Percentiles rank a stretch among this genome's conserved stretches.
Evolutionary conservation across 2,329 filamentous ascomycete genomes (phyloP).

Genomic region (Fusarium chuoi): DNA sequence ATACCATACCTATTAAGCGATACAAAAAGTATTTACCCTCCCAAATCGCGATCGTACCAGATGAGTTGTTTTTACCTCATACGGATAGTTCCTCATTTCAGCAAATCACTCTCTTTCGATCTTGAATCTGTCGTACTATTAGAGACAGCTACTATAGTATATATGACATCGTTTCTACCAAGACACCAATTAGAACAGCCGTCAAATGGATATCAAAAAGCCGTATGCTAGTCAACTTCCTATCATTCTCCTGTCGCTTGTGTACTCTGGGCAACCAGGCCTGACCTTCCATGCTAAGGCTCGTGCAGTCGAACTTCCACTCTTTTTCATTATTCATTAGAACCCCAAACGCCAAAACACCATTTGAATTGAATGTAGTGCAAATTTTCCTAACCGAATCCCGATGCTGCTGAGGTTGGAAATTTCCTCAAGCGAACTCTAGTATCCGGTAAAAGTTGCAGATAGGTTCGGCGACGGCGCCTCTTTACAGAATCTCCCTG

Average conservation of each 20-base stretch:
- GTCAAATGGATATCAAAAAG: conserved; percentile 38
- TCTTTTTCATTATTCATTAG: conserved; percentile 42
- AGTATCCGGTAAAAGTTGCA: conserved; percentile 1
- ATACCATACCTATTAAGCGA: background rate
- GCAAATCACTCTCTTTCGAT: background rate
- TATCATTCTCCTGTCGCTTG: conserved; percentile 3
- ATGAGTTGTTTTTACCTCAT: background rate
- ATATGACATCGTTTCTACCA: conserved; percentile 22
- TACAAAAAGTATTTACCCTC: background rate
- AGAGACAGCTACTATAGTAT: conserved; percentile 23
- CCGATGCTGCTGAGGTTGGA: background rate
- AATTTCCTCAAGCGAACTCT: background rate
- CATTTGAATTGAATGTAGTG: conserved; percentile 23
- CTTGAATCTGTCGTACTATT: conserved; percentile 22
- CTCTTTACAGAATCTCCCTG: conserved; percentile 75
- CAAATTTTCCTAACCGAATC: conserved; percentile 1
- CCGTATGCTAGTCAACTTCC: conserved; percentile 19
- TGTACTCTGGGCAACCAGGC: conserved; percentile 6
- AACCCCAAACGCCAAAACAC: conserved; percentile 39
- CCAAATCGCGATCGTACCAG: conserved; percentile 1
- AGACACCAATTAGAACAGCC: conserved; percentile 26
- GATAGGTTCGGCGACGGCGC: background rate
- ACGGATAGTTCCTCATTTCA: background rate
- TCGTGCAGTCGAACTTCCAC: background rate
- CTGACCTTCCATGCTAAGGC: background rate